Base-by-base conservation (phyloP, 306 rosid species). In the Prunus salicina region DNA sequence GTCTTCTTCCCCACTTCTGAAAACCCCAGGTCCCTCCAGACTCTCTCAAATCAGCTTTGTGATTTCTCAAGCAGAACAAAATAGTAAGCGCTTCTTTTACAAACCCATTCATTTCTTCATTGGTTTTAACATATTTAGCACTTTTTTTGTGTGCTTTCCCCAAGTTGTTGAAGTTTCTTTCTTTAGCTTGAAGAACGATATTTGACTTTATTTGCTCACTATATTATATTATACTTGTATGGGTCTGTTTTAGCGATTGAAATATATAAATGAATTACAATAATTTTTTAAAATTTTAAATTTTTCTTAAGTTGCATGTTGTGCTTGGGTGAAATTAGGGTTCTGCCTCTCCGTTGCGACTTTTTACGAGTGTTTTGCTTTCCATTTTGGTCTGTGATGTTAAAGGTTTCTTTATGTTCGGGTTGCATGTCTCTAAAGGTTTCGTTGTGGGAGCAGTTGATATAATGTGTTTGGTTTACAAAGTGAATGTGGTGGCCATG, bases 51-150 rank as follows among this genome's bases (percentile, higher is more conserved):
- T 25, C 50, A 19, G 74, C 52, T 28, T 45, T 56, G 32, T 45
- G 65, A 41, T 72, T 78, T 65, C 77, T 72, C 58, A 38, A 19
- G 49, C 78, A 1, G 53, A 56, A 41, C 38, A 79, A 28, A 32
- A 67, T 27, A 64, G 82, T 79, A 80, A 60, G 76, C 57, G n/a
- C 49, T 67, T 13, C 8, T 11, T 58, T 67, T 67, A 16, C 2
- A n/a, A 72, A 45, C 30, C 64, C 20, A 10, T 22, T 34, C 10
- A 19, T 64, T 10, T 19, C 15, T 18, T 4, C 19, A 4, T 79
- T 12, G 12, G 19, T 19, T 41, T 8, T 15, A 3, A 2, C 24
- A 47, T n/a, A 27, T 69, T 27, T 13, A 1, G 2, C 18, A 27
- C 22, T 22, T 41, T 34, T 3, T 41, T 38, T 38, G 2, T 67